Evolutionary conservation across 805 yeast species (phyloP).

Genomic region (Candida yuanshanica): DNA sequence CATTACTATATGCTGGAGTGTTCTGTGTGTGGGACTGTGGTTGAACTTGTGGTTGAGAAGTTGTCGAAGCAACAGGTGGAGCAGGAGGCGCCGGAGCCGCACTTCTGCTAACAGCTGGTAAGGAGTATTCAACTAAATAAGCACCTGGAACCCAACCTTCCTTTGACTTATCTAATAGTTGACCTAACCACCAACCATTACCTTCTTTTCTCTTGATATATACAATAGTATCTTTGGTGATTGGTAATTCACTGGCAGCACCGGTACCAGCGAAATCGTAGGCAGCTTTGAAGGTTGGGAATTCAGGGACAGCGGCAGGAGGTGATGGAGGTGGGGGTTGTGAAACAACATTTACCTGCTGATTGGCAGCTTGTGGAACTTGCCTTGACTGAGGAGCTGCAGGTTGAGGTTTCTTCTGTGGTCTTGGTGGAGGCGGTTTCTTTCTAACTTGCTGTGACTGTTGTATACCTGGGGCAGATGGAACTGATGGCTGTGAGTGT

Average conservation of each 20-base stretch:
- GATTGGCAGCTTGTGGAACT: slow-evolving; percentile 18
- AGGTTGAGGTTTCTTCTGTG: slow-evolving; percentile 24
- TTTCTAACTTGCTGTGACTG: slow-evolving; percentile 10
- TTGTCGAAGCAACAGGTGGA: slow-evolving; percentile 24
- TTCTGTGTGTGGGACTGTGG: slow-evolving; percentile 14
- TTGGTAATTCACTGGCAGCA: slow-evolving; percentile 72
- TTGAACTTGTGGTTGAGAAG: slow-evolving; percentile 33
- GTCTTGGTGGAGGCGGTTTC: slow-evolving; percentile 22
- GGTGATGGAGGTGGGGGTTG: slow-evolving; percentile 75
- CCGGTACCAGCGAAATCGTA: slow-evolving; percentile 89
- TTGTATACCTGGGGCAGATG: slow-evolving; percentile 25
- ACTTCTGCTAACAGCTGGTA: slow-evolving; percentile 27
- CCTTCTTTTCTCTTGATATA: slow-evolving; percentile 66
- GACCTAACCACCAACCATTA: slow-evolving; percentile 94
- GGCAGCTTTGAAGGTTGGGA: slow-evolving; percentile 77
- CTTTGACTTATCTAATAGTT: slow-evolving; percentile 60
- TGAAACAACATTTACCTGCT: slow-evolving; percentile 32
- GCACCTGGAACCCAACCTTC: slow-evolving; percentile 99
- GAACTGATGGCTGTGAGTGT: slow-evolving; percentile 20
- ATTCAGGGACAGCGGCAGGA: slow-evolving; percentile 51
- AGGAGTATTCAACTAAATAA: slow-evolving; percentile 59
- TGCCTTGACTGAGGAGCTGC: slow-evolving; percentile 38
- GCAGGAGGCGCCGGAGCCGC: slow-evolving; percentile 35
- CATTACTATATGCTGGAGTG: slow-evolving; percentile 8
- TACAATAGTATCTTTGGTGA: slow-evolving; percentile 70